Evolutionary conservation across 1,284 basidiomycete species (phyloP), one percentile per base, ranked within the genome.

Genomic region (Tylopilus orsonianus): DNA sequence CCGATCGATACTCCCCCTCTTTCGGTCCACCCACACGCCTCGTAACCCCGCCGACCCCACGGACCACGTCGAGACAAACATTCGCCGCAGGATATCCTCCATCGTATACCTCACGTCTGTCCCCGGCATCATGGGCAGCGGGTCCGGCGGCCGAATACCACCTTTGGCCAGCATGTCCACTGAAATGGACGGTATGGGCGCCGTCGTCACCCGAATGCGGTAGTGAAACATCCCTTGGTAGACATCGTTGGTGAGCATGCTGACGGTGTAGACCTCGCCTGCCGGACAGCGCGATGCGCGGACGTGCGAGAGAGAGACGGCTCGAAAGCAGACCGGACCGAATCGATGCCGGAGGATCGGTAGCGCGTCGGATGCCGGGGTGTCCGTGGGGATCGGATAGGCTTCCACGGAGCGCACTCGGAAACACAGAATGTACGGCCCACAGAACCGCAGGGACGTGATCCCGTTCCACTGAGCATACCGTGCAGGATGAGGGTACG

Each of bases 181-280:
- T 5, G 57, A 54, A 20, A 74, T 59, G 18, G 62, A 41, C 24
- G 62, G 54, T 20, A 43, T 38, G 16, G 44, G 49, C 5, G 47
- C 42, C 19, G 62, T 47, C 12, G 55, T 49, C 22, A 73, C 55
- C 18, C 60, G 56, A 18, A 78, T 67, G 14, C 59, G 48, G 53
- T 73, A 81, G 49, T 75, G 73, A 56, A 74, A 80, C 19, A 81
- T 68, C 0, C 81, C 80, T 55, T 73, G 72, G 16, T 78, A 67
- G 33, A 76, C 66, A 52, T 82, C 79, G 54, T 75, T 75, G n/a
- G 73, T 73, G 42, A 81, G 68, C 50, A 79, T 65, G 14, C 66
- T 68, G 32, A 75, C 52, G 5, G 58, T 61, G 37, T 62, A 58
- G 24, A 33, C 56, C 10, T 57, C 55, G 5, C 46, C 46, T 0